A percentile compares a stretch with the other conserved stretches of the same genome.
Conservation (phyloP, 805 yeast species). For the Monosporozyma yasuniensis region DNA sequence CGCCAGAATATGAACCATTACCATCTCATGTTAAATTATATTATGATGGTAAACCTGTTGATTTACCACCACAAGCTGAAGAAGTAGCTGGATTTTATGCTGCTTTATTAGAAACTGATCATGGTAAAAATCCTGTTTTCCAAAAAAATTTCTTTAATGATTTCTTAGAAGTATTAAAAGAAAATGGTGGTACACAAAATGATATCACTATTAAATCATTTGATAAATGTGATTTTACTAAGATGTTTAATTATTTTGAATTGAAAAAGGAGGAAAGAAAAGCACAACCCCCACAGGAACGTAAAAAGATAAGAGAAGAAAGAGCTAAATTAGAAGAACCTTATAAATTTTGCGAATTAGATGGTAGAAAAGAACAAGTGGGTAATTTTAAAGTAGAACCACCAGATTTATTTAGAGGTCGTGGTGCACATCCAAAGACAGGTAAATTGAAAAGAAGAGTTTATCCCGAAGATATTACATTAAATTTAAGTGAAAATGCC, state of each 20-base stretch:
- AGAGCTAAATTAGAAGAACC: conserved; percentile 72
- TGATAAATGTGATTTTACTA: conserved; percentile 64
- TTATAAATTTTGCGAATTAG: conserved; percentile 67
- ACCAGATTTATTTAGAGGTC: conserved; percentile 90
- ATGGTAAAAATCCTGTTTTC: conserved; percentile 77
- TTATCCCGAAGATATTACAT: conserved; percentile 77
- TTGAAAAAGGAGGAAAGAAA: conserved; percentile 63
- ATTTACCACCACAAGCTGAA: conserved; percentile 73
- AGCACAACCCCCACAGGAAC: conserved; percentile 58
- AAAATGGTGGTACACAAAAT: conserved; percentile 53
- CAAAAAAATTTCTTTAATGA: conserved; percentile 82
- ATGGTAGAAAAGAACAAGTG: conserved; percentile 85
- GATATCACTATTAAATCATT: conserved; percentile 46
- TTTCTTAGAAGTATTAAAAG: conserved; percentile 58
- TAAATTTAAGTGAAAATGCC: conserved; percentile 68
- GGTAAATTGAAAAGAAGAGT: conserved; percentile 86
- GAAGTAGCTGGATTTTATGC: conserved; percentile 95
- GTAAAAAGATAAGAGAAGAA: conserved; percentile 61
- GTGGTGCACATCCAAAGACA: conserved; percentile 95
- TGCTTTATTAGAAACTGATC: conserved; percentile 81
- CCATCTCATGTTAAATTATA: conserved; percentile 68
- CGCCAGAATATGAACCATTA: conserved; percentile 83
- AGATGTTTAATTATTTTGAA: conserved; percentile 67
- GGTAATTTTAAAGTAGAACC: conserved; percentile 95
- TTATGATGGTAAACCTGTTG: conserved; percentile 70